These are phyloP conservation scores for Rhizoclosmatium globosum DNA, from an alignment of 192 early-diverging fungal species.

Conservation along the genomic window DNA sequence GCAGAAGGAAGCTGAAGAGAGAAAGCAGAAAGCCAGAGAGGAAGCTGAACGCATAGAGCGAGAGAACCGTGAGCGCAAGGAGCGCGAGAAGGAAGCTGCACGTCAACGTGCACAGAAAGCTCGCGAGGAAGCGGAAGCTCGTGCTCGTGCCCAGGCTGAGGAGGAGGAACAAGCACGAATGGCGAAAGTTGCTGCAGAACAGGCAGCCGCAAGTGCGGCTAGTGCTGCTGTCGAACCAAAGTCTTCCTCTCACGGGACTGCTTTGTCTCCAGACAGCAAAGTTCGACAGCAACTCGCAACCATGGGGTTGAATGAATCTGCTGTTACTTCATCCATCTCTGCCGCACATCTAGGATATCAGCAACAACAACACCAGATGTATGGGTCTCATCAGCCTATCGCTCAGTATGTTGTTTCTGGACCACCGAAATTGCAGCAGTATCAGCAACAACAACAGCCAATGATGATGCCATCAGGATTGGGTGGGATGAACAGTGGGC, in stretches of 20 bases:
- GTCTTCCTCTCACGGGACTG: neutral
- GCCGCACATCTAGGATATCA: neutral
- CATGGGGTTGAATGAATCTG: neutral
- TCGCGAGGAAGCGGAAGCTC: constrained; percentile 22
- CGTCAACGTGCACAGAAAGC: constrained; percentile 4
- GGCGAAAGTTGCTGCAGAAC: neutral
- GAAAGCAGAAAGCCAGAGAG: constrained; percentile 57
- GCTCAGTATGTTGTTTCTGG: neutral
- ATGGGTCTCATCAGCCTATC: neutral
- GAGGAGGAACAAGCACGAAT: constrained; percentile 4
- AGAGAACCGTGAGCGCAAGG: constrained; percentile 62
- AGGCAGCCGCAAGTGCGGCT: constrained; percentile 1
- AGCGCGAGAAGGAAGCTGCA: constrained; percentile 46
- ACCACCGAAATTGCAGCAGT: neutral
- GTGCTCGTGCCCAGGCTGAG: neutral
- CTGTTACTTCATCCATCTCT: neutral
- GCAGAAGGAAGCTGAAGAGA: constrained; percentile 62
- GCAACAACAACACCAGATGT: constrained; percentile 8
- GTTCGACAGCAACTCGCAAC: neutral
- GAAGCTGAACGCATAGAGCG: constrained; percentile 52
- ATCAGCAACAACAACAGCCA: constrained; percentile 11
- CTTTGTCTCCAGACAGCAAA: neutral
- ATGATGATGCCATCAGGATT: neutral
- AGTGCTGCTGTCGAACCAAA: neutral
- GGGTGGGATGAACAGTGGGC: neutral